These are phyloP conservation scores for Pseudognaphalium luteoalbum DNA, from an alignment of 129 eudicot genomes.

Conservation along the genomic window DNA sequence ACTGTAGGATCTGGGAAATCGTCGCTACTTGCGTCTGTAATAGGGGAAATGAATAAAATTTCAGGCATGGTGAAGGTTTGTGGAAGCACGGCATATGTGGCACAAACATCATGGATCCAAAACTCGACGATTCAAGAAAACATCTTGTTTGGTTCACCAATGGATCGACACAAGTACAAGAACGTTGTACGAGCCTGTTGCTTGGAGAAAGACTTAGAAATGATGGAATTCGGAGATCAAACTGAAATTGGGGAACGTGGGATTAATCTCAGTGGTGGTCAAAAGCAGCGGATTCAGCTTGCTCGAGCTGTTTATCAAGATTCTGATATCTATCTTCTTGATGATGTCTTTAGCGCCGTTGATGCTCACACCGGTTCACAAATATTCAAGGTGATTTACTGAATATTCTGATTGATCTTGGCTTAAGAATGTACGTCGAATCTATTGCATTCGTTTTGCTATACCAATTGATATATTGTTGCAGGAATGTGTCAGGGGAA, in stretches of 20 bases:
- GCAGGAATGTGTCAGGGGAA: slow-evolving; percentile 89
- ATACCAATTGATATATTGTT: background rate
- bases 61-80: slow-evolving; percentile 48
- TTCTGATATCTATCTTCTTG: slow-evolving; percentile 75
- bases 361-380: slow-evolving; percentile 92
- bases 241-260: slow-evolving; percentile 94
- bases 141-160: slow-evolving; percentile 58
- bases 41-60: slow-evolving; percentile 58
- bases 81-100: slow-evolving; percentile 65
- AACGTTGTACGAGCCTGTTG: slow-evolving; percentile 50
- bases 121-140: slow-evolving; percentile 63
- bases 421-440: background rate
- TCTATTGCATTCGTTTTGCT: background rate
- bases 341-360: slow-evolving; percentile 83
- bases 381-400: slow-evolving; percentile 55
- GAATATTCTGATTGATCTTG: background rate
- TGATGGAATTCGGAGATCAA: slow-evolving; percentile 65
- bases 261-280: slow-evolving; percentile 89
- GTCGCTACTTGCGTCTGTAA: slow-evolving; percentile 51
- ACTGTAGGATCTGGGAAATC: slow-evolving; percentile 79
- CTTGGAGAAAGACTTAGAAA: slow-evolving; percentile 61
- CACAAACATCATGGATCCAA: slow-evolving; percentile 78
- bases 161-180: slow-evolving; percentile 48
- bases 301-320: slow-evolving; percentile 90
- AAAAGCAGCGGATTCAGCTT: slow-evolving; percentile 83